Conservation (phyloP, 257 asterid genomes). For the Verbascum thapsus region DNA sequence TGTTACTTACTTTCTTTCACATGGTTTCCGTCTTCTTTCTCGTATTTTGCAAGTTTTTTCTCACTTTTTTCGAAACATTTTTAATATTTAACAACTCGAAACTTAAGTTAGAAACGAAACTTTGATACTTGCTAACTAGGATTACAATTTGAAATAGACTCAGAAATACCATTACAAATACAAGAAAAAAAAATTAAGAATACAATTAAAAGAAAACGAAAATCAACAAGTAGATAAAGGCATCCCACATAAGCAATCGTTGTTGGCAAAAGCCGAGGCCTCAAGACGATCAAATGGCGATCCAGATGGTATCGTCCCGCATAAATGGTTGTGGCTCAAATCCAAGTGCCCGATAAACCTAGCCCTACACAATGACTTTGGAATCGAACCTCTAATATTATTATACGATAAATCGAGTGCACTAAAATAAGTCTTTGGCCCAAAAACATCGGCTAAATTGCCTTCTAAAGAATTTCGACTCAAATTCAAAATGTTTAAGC, state of each 20-base stretch:
- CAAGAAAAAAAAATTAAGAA: too few relatives aligned
- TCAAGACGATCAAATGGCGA: conserved; percentile 88
- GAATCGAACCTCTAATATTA: conserved; percentile 64
- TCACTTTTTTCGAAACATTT: too few relatives aligned
- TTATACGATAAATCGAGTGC: conserved; percentile 76
- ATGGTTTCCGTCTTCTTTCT: too few relatives aligned
- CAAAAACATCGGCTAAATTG: conserved; percentile 69
- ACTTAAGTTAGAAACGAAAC: too few relatives aligned
- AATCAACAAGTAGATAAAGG: conserved; percentile 60
- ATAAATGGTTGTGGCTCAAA: conserved; percentile 79
- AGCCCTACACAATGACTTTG: conserved; percentile 59
- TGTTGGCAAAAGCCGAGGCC: conserved; percentile 77
- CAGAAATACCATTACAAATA: conserved; percentile 30
- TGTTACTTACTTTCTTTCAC: too few relatives aligned
- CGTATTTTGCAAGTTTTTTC: too few relatives aligned
- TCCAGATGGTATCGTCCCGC: conserved; percentile 87
- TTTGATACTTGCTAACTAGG: too few relatives aligned
- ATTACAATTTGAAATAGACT: too few relatives aligned
- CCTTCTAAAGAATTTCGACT: conserved; percentile 78
- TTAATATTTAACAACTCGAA: too few relatives aligned
- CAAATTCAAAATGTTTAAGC: conserved; percentile 67
- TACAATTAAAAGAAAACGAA: too few relatives aligned
- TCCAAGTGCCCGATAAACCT: conserved; percentile 88
- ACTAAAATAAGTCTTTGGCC: conserved; percentile 63
- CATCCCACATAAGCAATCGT: conserved; percentile 87